phyloP scores from a whole-genome alignment of 2,329 filamentous ascomycete genomes.

The Pseudogymnoascus sp. region DNA sequence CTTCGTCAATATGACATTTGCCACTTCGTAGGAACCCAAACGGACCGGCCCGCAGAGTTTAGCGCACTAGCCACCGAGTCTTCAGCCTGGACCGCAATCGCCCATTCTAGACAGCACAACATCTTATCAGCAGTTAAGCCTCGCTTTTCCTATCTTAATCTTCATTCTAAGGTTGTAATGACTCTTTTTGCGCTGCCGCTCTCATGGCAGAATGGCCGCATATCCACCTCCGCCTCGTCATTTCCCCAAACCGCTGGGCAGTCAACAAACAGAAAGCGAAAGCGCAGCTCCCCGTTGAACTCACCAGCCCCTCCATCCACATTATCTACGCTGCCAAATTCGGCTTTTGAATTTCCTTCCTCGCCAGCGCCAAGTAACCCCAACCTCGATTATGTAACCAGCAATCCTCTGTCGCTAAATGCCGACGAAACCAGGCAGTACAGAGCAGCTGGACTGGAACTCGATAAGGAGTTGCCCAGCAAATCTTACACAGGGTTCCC shows the following conservation, averaged over 20 bases:
- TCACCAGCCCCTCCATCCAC: conserved; percentile 13
- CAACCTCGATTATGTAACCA: conserved; percentile 12
- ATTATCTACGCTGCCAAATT: conserved; percentile 6
- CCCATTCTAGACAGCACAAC: not conserved
- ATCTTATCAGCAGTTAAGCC: not conserved
- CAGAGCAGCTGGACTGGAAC: conserved; percentile 42
- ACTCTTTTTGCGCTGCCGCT: conserved; percentile 24
- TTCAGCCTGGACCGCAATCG: not conserved
- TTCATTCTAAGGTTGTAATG: conserved; percentile 14
- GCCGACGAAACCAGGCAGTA: conserved; percentile 46
- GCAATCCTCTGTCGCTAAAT: conserved; percentile 47
- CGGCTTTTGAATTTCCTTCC: not conserved
- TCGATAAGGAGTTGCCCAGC: conserved; percentile 37
- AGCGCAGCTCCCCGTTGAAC: conserved; percentile 14
- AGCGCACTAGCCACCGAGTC: not conserved
- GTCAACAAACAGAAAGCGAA: conserved; percentile 20
- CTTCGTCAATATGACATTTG: not conserved
- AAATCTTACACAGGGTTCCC: conserved; percentile 39
- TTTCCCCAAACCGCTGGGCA: conserved; percentile 12
- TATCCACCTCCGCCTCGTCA: conserved; percentile 14
- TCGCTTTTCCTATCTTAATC: not conserved
- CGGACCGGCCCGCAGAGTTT: not conserved
- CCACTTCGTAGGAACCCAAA: not conserved
- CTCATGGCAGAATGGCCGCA: conserved; percentile 8
- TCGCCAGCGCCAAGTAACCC: not conserved